Conservation (phyloP, 768 basidiomycete species). For the Cyathus striatus region DNA sequence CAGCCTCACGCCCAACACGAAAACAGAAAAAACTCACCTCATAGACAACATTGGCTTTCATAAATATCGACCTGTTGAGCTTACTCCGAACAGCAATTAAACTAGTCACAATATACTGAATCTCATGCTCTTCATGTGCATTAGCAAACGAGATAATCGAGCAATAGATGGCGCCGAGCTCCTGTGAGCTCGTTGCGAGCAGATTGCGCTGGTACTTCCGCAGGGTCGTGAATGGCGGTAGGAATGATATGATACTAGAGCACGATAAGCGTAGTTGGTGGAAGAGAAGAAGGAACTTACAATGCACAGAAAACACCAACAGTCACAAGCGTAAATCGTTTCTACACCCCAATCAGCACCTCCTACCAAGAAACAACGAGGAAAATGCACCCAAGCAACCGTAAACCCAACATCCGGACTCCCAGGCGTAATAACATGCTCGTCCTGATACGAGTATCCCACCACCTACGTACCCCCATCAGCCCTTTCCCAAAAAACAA, state of each 20-base stretch:
- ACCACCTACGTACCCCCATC: constrained; percentile 43
- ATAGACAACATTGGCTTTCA: constrained; percentile 58
- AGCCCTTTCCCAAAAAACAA: not conserved
- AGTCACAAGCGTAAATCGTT: constrained; percentile 64
- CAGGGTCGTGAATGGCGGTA: constrained; percentile 73
- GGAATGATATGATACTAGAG: constrained; percentile 54
- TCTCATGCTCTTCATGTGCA: constrained; percentile 43
- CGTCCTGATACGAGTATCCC: constrained; percentile 71
- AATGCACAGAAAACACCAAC: constrained; percentile 75
- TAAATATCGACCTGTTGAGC: constrained; percentile 52
- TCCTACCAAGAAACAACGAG: not conserved
- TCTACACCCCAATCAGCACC: constrained; percentile 25
- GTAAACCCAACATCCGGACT: constrained; percentile 55
- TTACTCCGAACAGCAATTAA: constrained; percentile 75
- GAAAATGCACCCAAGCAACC: constrained; percentile 64
- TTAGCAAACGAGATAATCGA: constrained; percentile 70
- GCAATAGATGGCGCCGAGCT: constrained; percentile 72
- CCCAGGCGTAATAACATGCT: constrained; percentile 37
- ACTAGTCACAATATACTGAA: constrained; percentile 52
- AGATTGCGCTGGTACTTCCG: constrained; percentile 67
- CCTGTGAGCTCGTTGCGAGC: constrained; percentile 60
- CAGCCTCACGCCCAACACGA: not conserved
- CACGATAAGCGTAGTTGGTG: not conserved
- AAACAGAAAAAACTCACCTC: constrained; percentile 39
- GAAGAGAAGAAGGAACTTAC: constrained; percentile 30